phyloP scores from a whole-genome alignment of 371 early-diverging fungal species.

The Mortierella sp. region DNA sequence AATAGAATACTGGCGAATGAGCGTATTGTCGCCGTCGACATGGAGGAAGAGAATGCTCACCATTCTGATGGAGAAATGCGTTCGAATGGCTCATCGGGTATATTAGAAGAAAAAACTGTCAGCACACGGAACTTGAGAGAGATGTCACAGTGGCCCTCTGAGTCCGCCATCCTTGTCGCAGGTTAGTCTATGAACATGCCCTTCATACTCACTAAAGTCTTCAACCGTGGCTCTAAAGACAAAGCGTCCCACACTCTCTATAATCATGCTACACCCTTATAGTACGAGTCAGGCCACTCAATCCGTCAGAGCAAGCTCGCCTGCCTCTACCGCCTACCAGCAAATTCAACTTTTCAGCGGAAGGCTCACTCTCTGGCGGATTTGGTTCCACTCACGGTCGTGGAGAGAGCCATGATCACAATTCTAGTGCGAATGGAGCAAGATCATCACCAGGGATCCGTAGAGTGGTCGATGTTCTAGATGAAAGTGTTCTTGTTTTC shows the following conservation, averaged over 20 bases:
- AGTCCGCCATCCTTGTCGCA: constrained; percentile 55
- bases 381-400: constrained; percentile 15
- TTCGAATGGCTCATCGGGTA: neutral
- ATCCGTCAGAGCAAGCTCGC: constrained; percentile 58
- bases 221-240: too few species aligned
- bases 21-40: neutral
- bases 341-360: constrained; percentile 56
- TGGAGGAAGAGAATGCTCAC: neutral
- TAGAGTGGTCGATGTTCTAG: constrained; percentile 69
- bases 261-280: neutral
- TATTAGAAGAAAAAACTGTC: neutral
- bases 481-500: constrained; percentile 72
- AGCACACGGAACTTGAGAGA: constrained; percentile 4
- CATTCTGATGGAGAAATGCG: neutral
- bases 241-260: neutral
- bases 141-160: constrained; percentile 45
- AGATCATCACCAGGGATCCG: constrained; percentile 48
- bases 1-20: neutral
- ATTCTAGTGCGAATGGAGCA: constrained; percentile 1
- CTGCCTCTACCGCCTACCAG: constrained; percentile 44
- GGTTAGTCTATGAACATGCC: constrained; percentile 15
- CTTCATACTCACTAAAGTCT: neutral
- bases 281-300: constrained; percentile 75
- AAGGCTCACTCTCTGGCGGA: constrained; percentile 33
- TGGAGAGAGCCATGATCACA: constrained; percentile 5